Percentiles rank a stretch among this genome's conserved stretches.
phyloP scores from a whole-genome alignment of 306 rosid species.

The Castanospermum australe region DNA sequence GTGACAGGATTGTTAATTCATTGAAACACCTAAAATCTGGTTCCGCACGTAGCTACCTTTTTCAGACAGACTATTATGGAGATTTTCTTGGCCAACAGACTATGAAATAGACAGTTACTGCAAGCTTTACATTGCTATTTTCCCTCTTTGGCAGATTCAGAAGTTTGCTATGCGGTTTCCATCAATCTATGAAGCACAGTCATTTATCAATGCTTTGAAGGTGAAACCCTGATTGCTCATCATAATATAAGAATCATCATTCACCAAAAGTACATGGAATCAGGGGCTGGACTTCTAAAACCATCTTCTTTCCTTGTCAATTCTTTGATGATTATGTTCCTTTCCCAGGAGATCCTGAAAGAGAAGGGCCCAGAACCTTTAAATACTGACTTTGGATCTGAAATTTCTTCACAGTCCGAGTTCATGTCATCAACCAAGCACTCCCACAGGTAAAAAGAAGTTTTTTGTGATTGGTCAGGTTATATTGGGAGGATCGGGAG shows the following conservation, averaged over 20 bases:
- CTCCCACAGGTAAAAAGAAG: constrained; percentile 39
- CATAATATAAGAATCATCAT: background rate
- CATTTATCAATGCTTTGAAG: constrained; percentile 60
- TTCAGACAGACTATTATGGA: background rate
- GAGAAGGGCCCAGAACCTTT: constrained; percentile 47
- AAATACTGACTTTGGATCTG: constrained; percentile 57
- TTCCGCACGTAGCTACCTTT: background rate
- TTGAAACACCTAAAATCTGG: background rate
- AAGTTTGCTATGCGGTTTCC: constrained; percentile 80
- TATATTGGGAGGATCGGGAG: constrained; percentile 4
- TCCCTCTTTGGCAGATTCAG: constrained; percentile 53
- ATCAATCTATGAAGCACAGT: constrained; percentile 55
- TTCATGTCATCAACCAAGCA: constrained; percentile 59
- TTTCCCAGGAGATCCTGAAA: constrained; percentile 59
- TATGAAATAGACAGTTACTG: background rate
- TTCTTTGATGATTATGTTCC: constrained; percentile 19
- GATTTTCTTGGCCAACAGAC: background rate
- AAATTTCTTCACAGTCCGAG: constrained; percentile 64
- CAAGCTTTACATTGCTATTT: background rate
- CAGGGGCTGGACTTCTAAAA: background rate
- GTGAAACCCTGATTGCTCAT: constrained; percentile 26
- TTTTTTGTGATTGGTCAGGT: constrained; percentile 10
- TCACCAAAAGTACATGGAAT: background rate
- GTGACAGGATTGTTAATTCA: background rate
- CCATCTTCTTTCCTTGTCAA: background rate